phyloP scores from a whole-genome alignment of 768 basidiomycete species.

The Macrolepiota fuliginosa region DNA sequence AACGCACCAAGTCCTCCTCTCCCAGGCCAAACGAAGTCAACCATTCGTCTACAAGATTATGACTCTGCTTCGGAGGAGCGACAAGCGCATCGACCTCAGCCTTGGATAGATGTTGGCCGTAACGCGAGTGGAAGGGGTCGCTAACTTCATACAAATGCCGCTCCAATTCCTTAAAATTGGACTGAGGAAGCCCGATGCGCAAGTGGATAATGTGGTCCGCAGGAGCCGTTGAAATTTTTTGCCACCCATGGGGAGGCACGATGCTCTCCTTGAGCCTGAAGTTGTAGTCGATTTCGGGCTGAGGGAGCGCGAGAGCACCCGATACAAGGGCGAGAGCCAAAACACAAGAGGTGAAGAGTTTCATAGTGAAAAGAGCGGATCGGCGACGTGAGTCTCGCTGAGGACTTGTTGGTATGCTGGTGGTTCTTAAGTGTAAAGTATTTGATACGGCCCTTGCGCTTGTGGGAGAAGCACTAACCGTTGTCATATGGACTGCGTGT shows the following conservation, averaged over 20 bases:
- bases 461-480: neutral
- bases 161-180: slow-evolving; percentile 48
- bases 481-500: slow-evolving; percentile 1
- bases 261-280: slow-evolving; percentile 48
- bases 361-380: slow-evolving; percentile 6
- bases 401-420: neutral
- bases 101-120: slow-evolving; percentile 59
- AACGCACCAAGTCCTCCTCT: slow-evolving; percentile 46
- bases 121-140: slow-evolving; percentile 51
- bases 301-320: slow-evolving; percentile 18
- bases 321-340: slow-evolving; percentile 6
- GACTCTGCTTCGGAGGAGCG: slow-evolving; percentile 51
- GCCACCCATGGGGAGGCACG: slow-evolving; percentile 40
- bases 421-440: neutral
- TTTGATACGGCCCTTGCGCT: neutral
- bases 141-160: slow-evolving; percentile 56
- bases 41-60: slow-evolving; percentile 60
- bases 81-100: slow-evolving; percentile 63
- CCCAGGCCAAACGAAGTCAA: slow-evolving; percentile 51
- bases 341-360: slow-evolving; percentile 10
- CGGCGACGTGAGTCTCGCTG: slow-evolving; percentile 7
- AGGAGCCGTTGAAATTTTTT: slow-evolving; percentile 32
- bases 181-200: slow-evolving; percentile 56
- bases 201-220: slow-evolving; percentile 47
- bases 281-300: slow-evolving; percentile 17